Evolutionary conservation across 2,329 filamentous ascomycete genomes (phyloP), one percentile per base, ranked within the genome.

Genomic region (Talaromyces sp.): DNA sequence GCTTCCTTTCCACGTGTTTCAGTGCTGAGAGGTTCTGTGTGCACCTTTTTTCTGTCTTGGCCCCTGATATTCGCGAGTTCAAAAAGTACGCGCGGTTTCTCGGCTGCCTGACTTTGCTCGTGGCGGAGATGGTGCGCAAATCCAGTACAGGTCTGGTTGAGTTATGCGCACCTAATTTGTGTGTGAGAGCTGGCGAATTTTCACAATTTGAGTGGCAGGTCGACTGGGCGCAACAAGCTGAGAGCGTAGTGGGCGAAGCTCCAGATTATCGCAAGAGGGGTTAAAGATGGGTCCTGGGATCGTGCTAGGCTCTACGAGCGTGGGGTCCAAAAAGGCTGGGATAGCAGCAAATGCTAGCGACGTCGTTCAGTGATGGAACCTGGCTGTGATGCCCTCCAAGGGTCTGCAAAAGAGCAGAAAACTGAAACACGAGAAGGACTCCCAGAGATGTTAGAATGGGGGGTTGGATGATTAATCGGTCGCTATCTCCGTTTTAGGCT

Each of bases 401-500:
- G 13, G 8, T 27, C 24, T 48, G 46, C 17, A 27, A 24, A 41
- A 32, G 9, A 14, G 27, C 7, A 33, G 36, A 32, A 19, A 41
- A 24, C 5, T 9, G 27, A 37, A 17, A 30, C 17, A n/a, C 13
- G 17, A 40, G 16, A 4, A n/a, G 16, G 30, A 10, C 24, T 14
- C 13, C 13, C 14, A 33, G 32, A 16, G 10, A 8, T 9, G 9
- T 13, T 7, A 5, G 16, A 17, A 17, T 17, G 24, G 33, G n/a
- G 17, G 36, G 17, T 4, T 17, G 17, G 46, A 49, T 49, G 46
- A 49, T 49, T 49, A 42, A 49, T 49, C 46, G 35, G 36, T 32
- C 46, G 37, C 36, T 49, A 49, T 49, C 46, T 49, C 46, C 46
- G 46, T 41, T 39, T 35, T 42, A 14, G 46, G 19, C 11, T 32